Evolutionary conservation across 2,329 filamentous ascomycete genomes (phyloP), one percentile per base, ranked within the genome.

Genomic region (Penicillium sp.): DNA sequence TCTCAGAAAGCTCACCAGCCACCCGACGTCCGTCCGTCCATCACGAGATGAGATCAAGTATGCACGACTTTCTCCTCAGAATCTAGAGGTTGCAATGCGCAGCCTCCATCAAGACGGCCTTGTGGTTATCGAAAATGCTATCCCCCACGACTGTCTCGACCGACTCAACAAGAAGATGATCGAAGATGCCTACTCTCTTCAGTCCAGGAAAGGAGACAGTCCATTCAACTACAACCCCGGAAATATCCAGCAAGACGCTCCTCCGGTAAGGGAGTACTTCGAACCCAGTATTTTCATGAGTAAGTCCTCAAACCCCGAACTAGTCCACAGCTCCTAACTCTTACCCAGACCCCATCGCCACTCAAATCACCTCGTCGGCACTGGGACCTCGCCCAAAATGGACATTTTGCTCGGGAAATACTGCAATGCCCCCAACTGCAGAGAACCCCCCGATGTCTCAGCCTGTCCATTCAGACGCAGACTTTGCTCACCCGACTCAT

Each of bases 181-280:
- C 1, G 36, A 81, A 45, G 85, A 88, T 66, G 84, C 84, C 1
- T 75, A 75, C 2, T 65, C 69, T 4, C 73, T 87, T 2, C 81
- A 82, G 55, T 74, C 72, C 0, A 72, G 76, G 33, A 82, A 83
- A 2, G 78, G 84, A 21, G 76, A 83, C 16, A 79, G 80, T 0
- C 83, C 82, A 0, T 87, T 81, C 74, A 87, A 87, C 62, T 87
- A 87, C 66, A 86, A 87, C 64, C 79, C 57, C 0, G 62, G 66
- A 1, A 87, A 86, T 60, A 74, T 86, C 34, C 84, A 87, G 60
- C 85, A 87, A 65, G 84, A 86, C 60, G 76, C 84, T 0, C 83
- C 62, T 2, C 78, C 82, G 2, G 78, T 80, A 0, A 70, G 72
- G 0, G 70, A 81, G 43, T 80, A 76, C 60, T 84, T 84, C 53